A percentile compares a stretch with the other conserved stretches of the same genome.
These are phyloP conservation scores for Raphanus hybrid DNA, from an alignment of 441 rosid species.

Conservation along the genomic window DNA sequence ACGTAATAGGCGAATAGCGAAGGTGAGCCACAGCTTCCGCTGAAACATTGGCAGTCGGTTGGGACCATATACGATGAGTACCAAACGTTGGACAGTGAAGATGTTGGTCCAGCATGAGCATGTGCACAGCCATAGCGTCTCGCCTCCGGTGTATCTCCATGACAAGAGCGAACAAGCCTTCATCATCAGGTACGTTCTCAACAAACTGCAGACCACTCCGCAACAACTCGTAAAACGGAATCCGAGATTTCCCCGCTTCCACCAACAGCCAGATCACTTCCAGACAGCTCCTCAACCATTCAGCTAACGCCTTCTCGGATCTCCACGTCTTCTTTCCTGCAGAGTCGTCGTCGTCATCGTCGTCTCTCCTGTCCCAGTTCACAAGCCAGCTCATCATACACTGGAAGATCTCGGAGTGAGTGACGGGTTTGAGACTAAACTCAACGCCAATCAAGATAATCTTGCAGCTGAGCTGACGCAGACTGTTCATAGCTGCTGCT, in stretches of 20 bases:
- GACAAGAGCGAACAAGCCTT: conserved; percentile 86
- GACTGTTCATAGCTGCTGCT: conserved; percentile 63
- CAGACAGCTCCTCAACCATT: conserved; percentile 91
- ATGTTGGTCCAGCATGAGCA: conserved; percentile 98
- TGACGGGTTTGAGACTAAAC: conserved; percentile 76
- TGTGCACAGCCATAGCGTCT: conserved; percentile 98
- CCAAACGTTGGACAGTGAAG: conserved; percentile 87
- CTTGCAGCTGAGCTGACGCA: conserved; percentile 91
- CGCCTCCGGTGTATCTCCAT: conserved; percentile 95
- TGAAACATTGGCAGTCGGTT: no score
- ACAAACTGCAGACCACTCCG: conserved; percentile 94
- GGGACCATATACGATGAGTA: no score
- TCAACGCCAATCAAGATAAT: conserved; percentile 79
- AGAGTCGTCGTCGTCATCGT: conserved; percentile 47
- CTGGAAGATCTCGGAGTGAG: conserved; percentile 80
- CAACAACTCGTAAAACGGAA: conserved; percentile 93
- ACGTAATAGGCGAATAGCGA: no score
- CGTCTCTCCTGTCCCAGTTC: conserved; percentile 90
- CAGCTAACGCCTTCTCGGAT: conserved; percentile 72
- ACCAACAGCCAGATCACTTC: conserved; percentile 96
- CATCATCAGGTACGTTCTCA: conserved; percentile 94
- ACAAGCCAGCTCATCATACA: conserved; percentile 92
- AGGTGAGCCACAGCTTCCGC: no score
- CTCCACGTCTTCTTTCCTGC: conserved; percentile 69
- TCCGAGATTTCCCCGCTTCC: conserved; percentile 80